Evolutionary conservation across 106 monocot genomes (phyloP).

Genomic region (Iris macrosiphon): DNA sequence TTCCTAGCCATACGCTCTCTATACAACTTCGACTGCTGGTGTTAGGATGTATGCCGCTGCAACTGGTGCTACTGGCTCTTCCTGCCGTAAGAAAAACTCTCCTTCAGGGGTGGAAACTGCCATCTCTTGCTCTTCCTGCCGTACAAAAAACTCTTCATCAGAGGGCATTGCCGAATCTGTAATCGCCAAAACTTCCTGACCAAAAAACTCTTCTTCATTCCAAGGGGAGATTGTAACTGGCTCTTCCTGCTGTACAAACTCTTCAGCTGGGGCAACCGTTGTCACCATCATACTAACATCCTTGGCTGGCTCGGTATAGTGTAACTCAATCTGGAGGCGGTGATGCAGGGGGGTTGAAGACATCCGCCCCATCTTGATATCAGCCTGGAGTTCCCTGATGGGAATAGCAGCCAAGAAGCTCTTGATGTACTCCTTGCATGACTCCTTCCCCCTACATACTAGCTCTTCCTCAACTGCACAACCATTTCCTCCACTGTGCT

Average conservation of each 20-base stretch:
- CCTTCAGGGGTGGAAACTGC: no score
- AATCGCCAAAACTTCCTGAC: no score
- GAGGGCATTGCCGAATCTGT: background rate
- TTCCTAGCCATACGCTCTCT: no score
- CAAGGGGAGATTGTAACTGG: no score
- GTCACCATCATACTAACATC: background rate
- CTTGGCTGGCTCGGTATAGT: conserved; percentile 41
- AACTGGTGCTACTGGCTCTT: no score
- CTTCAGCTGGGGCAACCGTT: background rate
- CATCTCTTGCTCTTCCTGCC: no score
- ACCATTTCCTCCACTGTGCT: background rate
- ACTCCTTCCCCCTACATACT: conserved; percentile 63
- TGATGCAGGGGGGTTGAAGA: conserved; percentile 47
- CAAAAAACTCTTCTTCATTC: no score
- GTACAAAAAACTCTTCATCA: conserved; percentile 12
- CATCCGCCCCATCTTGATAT: conserved; percentile 65
- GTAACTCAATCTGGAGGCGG: conserved; percentile 87
- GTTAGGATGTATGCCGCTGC: background rate
- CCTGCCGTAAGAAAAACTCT: no score
- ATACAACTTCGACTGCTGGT: conserved; percentile 15
- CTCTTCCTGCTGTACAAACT: conserved; percentile 6
- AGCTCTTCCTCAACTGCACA: conserved; percentile 12
- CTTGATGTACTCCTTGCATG: conserved; percentile 90
- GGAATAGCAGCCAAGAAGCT: conserved; percentile 90
- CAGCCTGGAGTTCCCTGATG: conserved; percentile 57